Conservation (phyloP, 2,329 filamentous ascomycete species). For the Boeremia lycopersici region DNA sequence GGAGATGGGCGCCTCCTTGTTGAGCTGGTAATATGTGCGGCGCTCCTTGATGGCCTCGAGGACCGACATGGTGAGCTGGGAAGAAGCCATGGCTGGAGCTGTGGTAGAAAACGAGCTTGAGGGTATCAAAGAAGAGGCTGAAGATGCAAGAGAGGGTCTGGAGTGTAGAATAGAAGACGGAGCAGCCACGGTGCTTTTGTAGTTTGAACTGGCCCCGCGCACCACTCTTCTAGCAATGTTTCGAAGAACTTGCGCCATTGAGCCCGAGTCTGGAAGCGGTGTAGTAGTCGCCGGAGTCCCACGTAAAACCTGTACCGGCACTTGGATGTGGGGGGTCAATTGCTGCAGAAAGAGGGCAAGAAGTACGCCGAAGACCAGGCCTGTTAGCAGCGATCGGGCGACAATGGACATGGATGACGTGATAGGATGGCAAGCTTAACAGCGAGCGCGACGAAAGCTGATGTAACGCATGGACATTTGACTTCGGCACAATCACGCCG, state of each 20-base stretch:
- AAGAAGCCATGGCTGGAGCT: slow-evolving; percentile 45
- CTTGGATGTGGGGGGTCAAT: slow-evolving; percentile 24
- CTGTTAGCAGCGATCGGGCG: slow-evolving; percentile 28
- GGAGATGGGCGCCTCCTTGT: slow-evolving; percentile 66
- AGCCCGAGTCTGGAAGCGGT: slow-evolving; percentile 22
- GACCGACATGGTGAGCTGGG: slow-evolving; percentile 24
- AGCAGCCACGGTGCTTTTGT: slow-evolving; percentile 27
- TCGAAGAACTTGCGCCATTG: slow-evolving; percentile 42
- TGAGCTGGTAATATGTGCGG: slow-evolving; percentile 71
- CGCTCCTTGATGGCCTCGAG: slow-evolving; percentile 70
- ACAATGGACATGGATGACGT: slow-evolving; percentile 25
- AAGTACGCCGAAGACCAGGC: slow-evolving; percentile 34
- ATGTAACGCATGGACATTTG: neutral
- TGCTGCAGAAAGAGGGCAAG: slow-evolving; percentile 36
- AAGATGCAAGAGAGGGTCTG: slow-evolving; percentile 4
- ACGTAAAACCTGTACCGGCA: slow-evolving; percentile 18
- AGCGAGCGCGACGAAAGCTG: neutral
- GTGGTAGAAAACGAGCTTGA: slow-evolving; percentile 26
- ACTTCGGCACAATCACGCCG: neutral
- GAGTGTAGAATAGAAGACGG: slow-evolving; percentile 15
- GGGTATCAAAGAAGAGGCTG: slow-evolving; percentile 15
- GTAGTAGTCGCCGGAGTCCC: slow-evolving; percentile 9
- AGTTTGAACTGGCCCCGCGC: slow-evolving; percentile 16
- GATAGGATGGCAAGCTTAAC: slow-evolving; percentile 9
- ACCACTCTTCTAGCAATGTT: slow-evolving; percentile 37